These are phyloP conservation scores for Colletotrichum viniferum DNA, from an alignment of 2,329 filamentous ascomycete species.

Conservation along the genomic window DNA sequence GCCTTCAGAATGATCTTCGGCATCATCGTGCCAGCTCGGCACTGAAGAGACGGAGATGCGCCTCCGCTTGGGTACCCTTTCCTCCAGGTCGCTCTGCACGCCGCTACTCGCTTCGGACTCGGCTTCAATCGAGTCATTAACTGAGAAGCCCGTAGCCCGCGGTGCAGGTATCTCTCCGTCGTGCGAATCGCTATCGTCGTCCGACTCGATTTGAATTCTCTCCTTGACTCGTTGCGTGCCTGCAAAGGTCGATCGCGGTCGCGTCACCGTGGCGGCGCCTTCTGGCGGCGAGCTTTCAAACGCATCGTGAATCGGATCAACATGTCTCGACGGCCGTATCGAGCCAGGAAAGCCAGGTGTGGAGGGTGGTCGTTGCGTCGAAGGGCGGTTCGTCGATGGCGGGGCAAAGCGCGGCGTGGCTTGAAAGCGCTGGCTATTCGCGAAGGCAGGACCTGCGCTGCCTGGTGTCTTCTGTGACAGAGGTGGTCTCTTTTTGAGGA, in stretches of 20 bases:
- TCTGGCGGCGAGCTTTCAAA: conserved; percentile 7
- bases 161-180: conserved; percentile 23
- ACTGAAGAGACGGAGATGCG: conserved; percentile 13
- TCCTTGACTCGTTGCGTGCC: conserved; percentile 7
- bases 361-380: conserved; percentile 22
- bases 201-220: conserved; percentile 24
- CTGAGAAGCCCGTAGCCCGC: not conserved
- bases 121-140: conserved; percentile 24
- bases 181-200: conserved; percentile 13
- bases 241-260: not conserved
- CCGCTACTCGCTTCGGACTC: conserved; percentile 10
- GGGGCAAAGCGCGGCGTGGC: conserved; percentile 43
- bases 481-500: conserved; percentile 38
- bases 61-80: conserved; percentile 18
- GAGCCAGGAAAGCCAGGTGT: conserved; percentile 11
- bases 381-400: conserved; percentile 30
- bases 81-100: not conserved
- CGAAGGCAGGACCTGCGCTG: conserved; percentile 4
- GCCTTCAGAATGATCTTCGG: not conserved
- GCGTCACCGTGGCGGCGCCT: not conserved
- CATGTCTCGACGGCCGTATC: conserved; percentile 27
- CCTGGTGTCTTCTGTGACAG: conserved; percentile 33
- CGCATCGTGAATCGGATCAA: conserved; percentile 10
- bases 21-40: conserved; percentile 18
- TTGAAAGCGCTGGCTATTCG: conserved; percentile 34